Conservation (phyloP, 2,329 filamentous ascomycete species). For the Diaporthe batatas region DNA sequence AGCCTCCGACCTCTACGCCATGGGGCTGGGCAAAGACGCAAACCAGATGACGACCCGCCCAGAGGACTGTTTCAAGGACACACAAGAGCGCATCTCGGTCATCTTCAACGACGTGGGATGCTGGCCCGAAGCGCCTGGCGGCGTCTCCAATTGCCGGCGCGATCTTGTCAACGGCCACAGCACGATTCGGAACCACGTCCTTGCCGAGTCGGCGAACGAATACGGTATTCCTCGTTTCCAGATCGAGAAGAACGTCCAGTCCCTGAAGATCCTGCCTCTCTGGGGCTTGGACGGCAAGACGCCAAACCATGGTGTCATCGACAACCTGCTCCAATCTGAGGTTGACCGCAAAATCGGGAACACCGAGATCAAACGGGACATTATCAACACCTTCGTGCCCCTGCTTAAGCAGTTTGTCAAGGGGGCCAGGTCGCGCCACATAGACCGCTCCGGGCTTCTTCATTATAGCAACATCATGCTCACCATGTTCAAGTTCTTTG, state of each 20-base stretch:
- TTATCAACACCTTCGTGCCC: slow-evolving; percentile 67
- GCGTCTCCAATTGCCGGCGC: slow-evolving; percentile 67
- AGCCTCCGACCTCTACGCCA: slow-evolving; percentile 55
- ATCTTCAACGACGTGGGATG: slow-evolving; percentile 66
- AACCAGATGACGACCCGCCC: slow-evolving; percentile 56
- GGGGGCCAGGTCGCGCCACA: slow-evolving; percentile 60
- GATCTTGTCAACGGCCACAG: slow-evolving; percentile 67
- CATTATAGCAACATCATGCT: slow-evolving; percentile 62
- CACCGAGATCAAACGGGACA: slow-evolving; percentile 57
- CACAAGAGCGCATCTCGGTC: slow-evolving; percentile 61
- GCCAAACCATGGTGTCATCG: slow-evolving; percentile 66
- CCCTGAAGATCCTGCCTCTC: slow-evolving; percentile 65
- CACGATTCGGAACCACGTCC: slow-evolving; percentile 67
- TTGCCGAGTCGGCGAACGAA: slow-evolving; percentile 68
- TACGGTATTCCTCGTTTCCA: slow-evolving; percentile 68
- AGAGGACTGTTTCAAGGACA: slow-evolving; percentile 60
- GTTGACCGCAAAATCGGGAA: slow-evolving; percentile 61
- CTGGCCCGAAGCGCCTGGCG: slow-evolving; percentile 67
- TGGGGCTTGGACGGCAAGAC: slow-evolving; percentile 68
- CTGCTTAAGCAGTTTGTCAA: slow-evolving; percentile 63
- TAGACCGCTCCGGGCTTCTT: slow-evolving; percentile 58
- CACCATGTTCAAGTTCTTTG: slow-evolving; percentile 65
- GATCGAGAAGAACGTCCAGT: slow-evolving; percentile 67
- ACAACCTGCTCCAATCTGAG: slow-evolving; percentile 65
- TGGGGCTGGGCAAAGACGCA: slow-evolving; percentile 58